phyloP scores from a whole-genome alignment of 768 basidiomycete genomes.

The Lactifluus subvellereus region DNA sequence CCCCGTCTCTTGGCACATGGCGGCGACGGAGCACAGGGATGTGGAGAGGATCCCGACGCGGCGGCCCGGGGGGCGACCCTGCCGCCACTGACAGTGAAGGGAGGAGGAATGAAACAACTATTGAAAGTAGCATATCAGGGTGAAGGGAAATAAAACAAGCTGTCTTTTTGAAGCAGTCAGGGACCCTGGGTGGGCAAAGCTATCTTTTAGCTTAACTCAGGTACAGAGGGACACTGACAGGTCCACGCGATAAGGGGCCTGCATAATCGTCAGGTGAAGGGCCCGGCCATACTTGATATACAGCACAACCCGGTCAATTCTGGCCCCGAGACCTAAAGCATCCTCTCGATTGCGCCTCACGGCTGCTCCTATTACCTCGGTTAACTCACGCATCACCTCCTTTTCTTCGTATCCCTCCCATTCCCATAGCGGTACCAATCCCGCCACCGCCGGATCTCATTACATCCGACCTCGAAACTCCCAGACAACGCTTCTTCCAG shows the following conservation, averaged over 20 bases:
- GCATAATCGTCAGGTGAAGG: no score
- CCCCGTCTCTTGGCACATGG: not conserved
- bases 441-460: not conserved
- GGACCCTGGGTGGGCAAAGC: no score
- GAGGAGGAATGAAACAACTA: constrained; percentile 29
- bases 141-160: no score
- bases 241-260: no score
- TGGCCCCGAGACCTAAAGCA: no score
- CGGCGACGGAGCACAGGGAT: constrained; percentile 41
- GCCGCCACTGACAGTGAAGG: constrained; percentile 29
- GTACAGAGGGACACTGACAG: no score
- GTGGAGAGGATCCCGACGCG: constrained; percentile 34
- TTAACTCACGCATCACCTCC: constrained; percentile 34
- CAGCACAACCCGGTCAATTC: no score
- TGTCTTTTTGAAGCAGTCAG: not conserved
- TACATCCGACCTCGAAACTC: constrained; percentile 31
- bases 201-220: no score
- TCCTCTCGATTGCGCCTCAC: no score
- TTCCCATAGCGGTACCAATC: not conserved
- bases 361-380: constrained; percentile 40
- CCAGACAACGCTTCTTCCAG: constrained; percentile 65
- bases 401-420: constrained; percentile 37
- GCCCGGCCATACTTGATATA: no score
- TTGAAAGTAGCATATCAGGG: constrained; percentile 15
- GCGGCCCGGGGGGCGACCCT: constrained; percentile 25